Evolutionary conservation across 495 filamentous ascomycete genomes (phyloP).

Genomic region (Penicillium canescens): DNA sequence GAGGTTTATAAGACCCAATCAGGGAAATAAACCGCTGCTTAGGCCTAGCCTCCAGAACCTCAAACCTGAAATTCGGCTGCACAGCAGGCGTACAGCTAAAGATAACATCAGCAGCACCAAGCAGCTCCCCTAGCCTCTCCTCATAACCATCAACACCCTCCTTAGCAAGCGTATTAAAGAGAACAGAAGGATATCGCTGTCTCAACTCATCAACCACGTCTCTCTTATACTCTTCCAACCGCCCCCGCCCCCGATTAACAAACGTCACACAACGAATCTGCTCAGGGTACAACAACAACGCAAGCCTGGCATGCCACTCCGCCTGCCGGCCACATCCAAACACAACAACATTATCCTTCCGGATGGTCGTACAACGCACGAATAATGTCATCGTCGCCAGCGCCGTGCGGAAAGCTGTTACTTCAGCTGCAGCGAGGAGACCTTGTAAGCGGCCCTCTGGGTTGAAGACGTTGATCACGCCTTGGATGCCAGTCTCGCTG

Average conservation of each 20-base stretch:
- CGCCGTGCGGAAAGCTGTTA: conserved; percentile 94
- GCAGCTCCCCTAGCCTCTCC: conserved; percentile 19
- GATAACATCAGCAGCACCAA: conserved; percentile 62
- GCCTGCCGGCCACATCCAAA: conserved; percentile 90
- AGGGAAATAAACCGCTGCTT: conserved; percentile 75
- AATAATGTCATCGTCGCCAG: conserved; percentile 76
- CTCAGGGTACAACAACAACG: conserved; percentile 62
- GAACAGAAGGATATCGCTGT: conserved; percentile 23
- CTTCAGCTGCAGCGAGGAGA: conserved; percentile 77
- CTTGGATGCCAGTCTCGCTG: conserved; percentile 50
- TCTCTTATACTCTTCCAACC: conserved; percentile 33
- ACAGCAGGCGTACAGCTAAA: conserved; percentile 73
- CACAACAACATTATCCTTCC: conserved; percentile 68
- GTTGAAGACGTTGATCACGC: conserved; percentile 77
- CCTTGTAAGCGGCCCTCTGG: conserved; percentile 68
- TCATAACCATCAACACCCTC: conserved; percentile 33
- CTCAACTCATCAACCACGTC: conserved; percentile 27
- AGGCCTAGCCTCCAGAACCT: conserved; percentile 42
- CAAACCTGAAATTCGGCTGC: conserved; percentile 60
- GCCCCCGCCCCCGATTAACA: conserved; percentile 67
- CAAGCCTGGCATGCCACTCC: conserved; percentile 87
- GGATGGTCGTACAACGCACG: conserved; percentile 49
- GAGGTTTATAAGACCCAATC: conserved; percentile 79
- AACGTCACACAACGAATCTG: conserved; percentile 73
- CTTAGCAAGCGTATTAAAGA: conserved; percentile 26